phyloP scores from a whole-genome alignment of 306 rosid species.

The Cercis canadensis region DNA sequence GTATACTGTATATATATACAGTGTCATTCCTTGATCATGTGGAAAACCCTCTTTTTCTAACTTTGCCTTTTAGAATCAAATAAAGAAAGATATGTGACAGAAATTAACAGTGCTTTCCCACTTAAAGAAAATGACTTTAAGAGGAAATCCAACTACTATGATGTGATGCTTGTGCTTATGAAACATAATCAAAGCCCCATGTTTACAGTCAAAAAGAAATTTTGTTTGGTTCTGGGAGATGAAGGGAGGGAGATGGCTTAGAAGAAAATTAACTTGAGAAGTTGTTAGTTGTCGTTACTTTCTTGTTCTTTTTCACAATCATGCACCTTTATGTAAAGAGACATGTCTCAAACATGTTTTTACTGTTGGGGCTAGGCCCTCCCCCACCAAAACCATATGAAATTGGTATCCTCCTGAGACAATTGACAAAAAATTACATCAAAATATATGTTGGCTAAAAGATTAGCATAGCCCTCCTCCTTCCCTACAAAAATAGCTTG shows the following conservation, averaged over 20 bases:
- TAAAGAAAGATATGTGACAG: background rate
- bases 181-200: slow-evolving; percentile 42
- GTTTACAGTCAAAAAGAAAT: slow-evolving; percentile 44
- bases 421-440: slow-evolving; percentile 17
- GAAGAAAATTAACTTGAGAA: slow-evolving; percentile 24
- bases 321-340: slow-evolving; percentile 41
- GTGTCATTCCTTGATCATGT: background rate
- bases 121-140: slow-evolving; percentile 12
- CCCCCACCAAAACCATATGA: slow-evolving; percentile 26
- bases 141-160: slow-evolving; percentile 46
- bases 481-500: slow-evolving; percentile 29
- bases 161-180: slow-evolving; percentile 50
- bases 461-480: slow-evolving; percentile 45
- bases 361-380: slow-evolving; percentile 41
- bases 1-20: background rate
- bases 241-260: background rate
- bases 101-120: slow-evolving; percentile 37
- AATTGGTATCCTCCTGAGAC: slow-evolving; percentile 32
- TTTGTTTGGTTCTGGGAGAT: slow-evolving; percentile 17
- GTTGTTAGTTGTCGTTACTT: slow-evolving; percentile 30
- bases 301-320: slow-evolving; percentile 32
- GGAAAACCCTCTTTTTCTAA: background rate
- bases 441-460: slow-evolving; percentile 57
- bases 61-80: background rate
- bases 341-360: slow-evolving; percentile 89